A percentile compares a stretch with the other conserved stretches of the same genome.
Evolutionary conservation across 179 eudicot species (phyloP).

Genomic region (Silene noctiflora): DNA sequence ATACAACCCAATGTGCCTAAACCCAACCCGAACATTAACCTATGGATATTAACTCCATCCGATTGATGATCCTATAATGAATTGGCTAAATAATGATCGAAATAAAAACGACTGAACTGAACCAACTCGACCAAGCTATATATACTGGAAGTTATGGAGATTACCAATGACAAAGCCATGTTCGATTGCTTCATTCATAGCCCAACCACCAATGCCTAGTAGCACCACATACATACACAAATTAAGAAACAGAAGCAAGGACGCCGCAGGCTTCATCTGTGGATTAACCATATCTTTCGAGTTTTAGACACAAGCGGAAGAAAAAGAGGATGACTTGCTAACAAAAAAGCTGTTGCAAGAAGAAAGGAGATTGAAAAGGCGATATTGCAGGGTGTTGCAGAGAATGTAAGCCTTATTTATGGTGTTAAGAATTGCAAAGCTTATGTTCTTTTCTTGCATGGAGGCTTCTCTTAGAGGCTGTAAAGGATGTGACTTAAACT

Average conservation of each 20-base stretch:
- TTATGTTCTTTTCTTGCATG: constrained; percentile 39
- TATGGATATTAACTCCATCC: not conserved
- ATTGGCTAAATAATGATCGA: not conserved
- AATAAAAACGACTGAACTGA: not conserved
- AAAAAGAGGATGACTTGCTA: not conserved
- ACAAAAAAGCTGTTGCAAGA: constrained; percentile 1
- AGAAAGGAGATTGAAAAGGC: not conserved
- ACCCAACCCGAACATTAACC: too few relatives aligned
- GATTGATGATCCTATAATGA: not conserved
- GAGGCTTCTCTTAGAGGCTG: constrained; percentile 25
- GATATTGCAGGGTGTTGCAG: constrained; percentile 26
- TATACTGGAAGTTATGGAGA: too few relatives aligned
- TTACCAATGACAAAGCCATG: constrained; percentile 74
- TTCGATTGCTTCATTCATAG: constrained; percentile 64
- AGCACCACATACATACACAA: constrained; percentile 77
- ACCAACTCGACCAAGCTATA: too few relatives aligned
- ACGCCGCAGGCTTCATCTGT: constrained; percentile 47
- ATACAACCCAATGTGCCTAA: too few relatives aligned
- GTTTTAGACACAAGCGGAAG: not conserved
- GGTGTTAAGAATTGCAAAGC: constrained; percentile 5
- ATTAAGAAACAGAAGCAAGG: constrained; percentile 66
- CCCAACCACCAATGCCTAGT: constrained; percentile 74
- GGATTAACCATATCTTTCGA: constrained; percentile 46
- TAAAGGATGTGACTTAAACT: constrained; percentile 32
- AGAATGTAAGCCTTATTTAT: constrained; percentile 7